Evolutionary conservation across 2,329 filamentous ascomycete genomes (phyloP).

Genomic region (Claviceps sp.): DNA sequence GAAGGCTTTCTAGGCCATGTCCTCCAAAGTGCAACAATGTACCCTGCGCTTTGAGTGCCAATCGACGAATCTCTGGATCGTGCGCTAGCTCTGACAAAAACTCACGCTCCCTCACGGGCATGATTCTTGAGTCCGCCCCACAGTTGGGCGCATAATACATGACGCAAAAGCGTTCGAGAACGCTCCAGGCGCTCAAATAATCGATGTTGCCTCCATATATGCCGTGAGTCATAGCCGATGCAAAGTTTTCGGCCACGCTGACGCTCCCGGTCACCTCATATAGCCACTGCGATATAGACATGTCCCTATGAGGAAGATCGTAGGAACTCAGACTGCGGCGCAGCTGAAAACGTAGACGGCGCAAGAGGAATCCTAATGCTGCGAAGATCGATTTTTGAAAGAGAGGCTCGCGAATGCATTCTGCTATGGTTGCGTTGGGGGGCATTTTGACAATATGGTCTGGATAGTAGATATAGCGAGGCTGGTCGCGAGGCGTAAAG

Average conservation of each 20-base stretch:
- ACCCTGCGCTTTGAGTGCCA: conserved; percentile 19
- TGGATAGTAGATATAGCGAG: conserved; percentile 76
- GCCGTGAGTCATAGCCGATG: conserved; percentile 69
- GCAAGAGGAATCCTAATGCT: conserved; percentile 13
- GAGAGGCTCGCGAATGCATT: conserved; percentile 19
- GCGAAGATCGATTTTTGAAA: conserved; percentile 19
- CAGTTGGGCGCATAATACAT: conserved; percentile 15
- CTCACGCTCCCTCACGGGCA: conserved; percentile 17
- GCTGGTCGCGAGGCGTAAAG: conserved; percentile 32
- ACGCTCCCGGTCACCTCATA: conserved; percentile 16
- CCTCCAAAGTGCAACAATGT: conserved; percentile 24
- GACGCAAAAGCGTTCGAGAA: conserved; percentile 24
- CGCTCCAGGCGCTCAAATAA: conserved; percentile 58
- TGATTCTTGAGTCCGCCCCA: conserved; percentile 28
- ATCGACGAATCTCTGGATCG: conserved; percentile 17
- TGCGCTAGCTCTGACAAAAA: conserved; percentile 16
- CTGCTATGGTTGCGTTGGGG: conserved; percentile 14
- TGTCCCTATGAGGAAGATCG: conserved; percentile 13
- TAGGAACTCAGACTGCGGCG: neutral
- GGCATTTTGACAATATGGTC: conserved; percentile 43
- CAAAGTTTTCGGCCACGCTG: conserved; percentile 52
- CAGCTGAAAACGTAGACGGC: conserved; percentile 9
- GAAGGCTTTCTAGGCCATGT: conserved; percentile 50
- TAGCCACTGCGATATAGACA: conserved; percentile 25
- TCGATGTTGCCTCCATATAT: conserved; percentile 87